Evolutionary conservation across 345 rosid species (phyloP).

Genomic region (Syzygium grande): DNA sequence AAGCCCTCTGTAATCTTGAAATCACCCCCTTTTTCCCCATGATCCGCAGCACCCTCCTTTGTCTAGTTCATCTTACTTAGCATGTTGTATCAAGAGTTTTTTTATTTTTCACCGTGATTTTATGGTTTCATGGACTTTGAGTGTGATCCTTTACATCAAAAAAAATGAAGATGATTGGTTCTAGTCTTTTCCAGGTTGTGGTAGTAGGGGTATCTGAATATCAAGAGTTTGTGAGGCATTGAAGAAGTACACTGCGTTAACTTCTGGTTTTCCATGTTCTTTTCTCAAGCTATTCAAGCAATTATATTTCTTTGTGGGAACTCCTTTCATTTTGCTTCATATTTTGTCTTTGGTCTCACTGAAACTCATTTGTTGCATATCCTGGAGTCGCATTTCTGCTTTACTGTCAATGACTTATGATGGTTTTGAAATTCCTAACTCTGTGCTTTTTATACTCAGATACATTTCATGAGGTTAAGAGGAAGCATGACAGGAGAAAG

Average conservation of each 20-base stretch:
- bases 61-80: neutral
- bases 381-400: neutral
- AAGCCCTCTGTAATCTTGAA: too few relatives aligned
- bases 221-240: neutral
- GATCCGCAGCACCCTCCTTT: too few relatives aligned
- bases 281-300: neutral
- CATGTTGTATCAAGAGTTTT: neutral
- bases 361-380: neutral
- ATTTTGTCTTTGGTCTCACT: neutral
- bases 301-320: neutral
- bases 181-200: neutral
- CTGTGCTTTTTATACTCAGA: constrained; percentile 34
- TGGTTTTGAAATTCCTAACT: constrained; percentile 4
- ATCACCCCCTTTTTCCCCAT: too few relatives aligned
- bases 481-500: constrained; percentile 71
- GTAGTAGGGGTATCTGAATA: neutral
- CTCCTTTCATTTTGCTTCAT: neutral
- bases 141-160: neutral
- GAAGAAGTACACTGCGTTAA: neutral
- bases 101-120: neutral
- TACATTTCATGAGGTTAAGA: constrained; percentile 82
- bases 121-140: neutral
- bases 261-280: neutral
- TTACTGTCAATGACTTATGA: neutral
- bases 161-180: neutral